These are phyloP conservation scores for Talaromyces sp. DNA, from an alignment of 2,329 filamentous ascomycete genomes.

Conservation along the genomic window DNA sequence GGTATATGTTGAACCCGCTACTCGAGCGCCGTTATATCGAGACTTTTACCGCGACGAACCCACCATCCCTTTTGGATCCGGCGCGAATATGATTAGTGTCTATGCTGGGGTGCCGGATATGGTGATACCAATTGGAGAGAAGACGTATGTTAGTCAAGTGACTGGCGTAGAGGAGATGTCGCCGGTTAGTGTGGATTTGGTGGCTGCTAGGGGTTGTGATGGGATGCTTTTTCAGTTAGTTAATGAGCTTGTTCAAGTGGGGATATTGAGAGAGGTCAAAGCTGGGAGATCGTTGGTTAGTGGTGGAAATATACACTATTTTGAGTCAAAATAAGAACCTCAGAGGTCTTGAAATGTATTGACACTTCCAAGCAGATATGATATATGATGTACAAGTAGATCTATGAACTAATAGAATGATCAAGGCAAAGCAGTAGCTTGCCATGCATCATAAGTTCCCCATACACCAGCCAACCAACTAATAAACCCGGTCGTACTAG, in stretches of 20 bases:
- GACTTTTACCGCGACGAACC: slow-evolving; percentile 21
- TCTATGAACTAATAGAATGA: background rate
- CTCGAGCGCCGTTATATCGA: slow-evolving; percentile 23
- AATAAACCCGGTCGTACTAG: slow-evolving; percentile 56
- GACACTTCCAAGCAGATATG: background rate
- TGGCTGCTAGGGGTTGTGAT: slow-evolving; percentile 33
- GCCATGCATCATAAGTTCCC: slow-evolving; percentile 47
- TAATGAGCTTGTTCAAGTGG: slow-evolving; percentile 25
- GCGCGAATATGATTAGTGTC: slow-evolving; percentile 6
- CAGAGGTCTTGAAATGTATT: background rate
- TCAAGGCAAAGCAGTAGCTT: slow-evolving; percentile 30
- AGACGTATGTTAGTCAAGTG: slow-evolving; percentile 26
- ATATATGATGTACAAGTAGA: background rate
- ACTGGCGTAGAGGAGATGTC: slow-evolving; percentile 30
- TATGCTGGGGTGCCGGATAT: slow-evolving; percentile 29
- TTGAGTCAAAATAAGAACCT: background rate
- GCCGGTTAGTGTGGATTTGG: slow-evolving; percentile 33
- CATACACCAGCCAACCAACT: slow-evolving; percentile 52
- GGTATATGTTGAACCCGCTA: slow-evolving; percentile 26
- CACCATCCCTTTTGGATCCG: background rate
- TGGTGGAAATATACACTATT: background rate
- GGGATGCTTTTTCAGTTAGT: slow-evolving; percentile 30
- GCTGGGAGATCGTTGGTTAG: slow-evolving; percentile 20
- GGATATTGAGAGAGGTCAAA: slow-evolving; percentile 25
- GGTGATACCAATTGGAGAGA: slow-evolving; percentile 28